Conservation (phyloP, 2,329 filamentous ascomycete species). For the Gliomastix tumulicola region DNA sequence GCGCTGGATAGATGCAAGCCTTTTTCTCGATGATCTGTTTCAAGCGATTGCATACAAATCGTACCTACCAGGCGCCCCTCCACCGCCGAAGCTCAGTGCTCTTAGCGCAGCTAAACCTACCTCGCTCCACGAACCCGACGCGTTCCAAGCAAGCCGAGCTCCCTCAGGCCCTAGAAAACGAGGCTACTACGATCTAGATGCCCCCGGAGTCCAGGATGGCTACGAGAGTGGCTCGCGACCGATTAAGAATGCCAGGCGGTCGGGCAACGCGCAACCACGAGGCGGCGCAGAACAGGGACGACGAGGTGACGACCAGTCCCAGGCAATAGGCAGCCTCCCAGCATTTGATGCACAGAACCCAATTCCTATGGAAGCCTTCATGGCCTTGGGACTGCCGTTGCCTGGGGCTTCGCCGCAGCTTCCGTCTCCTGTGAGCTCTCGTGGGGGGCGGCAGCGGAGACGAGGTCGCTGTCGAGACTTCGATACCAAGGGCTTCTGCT, state of each 20-base stretch:
- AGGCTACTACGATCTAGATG: constrained; percentile 19
- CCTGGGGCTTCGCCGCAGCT: constrained; percentile 31
- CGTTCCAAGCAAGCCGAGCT: neutral
- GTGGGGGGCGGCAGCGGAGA: constrained; percentile 20
- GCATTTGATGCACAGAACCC: constrained; percentile 53
- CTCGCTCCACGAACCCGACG: too few relatives aligned
- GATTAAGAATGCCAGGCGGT: too few relatives aligned
- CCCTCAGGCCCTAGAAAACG: constrained; percentile 21
- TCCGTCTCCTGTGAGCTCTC: constrained; percentile 16
- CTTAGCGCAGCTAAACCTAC: too few relatives aligned
- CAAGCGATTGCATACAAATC: constrained; percentile 54
- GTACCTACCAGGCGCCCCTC: constrained; percentile 48
- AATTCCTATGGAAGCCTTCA: constrained; percentile 54
- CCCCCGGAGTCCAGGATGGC: constrained; percentile 1
- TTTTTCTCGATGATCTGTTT: constrained; percentile 68
- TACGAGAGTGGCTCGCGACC: neutral
- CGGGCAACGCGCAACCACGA: too few relatives aligned
- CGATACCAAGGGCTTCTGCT: constrained; percentile 66
- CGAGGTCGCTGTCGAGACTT: constrained; percentile 60
- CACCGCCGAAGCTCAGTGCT: constrained; percentile 20
- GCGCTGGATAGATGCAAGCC: constrained; percentile 26
- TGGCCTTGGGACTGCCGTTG: constrained; percentile 42
- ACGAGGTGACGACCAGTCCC: constrained; percentile 3
- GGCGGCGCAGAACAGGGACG: too few relatives aligned
- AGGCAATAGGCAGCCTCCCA: constrained; percentile 25